Evolutionary conservation across 176 grass and related monocot genomes (phyloP).

Genomic region (Guadua angustifolia): DNA sequence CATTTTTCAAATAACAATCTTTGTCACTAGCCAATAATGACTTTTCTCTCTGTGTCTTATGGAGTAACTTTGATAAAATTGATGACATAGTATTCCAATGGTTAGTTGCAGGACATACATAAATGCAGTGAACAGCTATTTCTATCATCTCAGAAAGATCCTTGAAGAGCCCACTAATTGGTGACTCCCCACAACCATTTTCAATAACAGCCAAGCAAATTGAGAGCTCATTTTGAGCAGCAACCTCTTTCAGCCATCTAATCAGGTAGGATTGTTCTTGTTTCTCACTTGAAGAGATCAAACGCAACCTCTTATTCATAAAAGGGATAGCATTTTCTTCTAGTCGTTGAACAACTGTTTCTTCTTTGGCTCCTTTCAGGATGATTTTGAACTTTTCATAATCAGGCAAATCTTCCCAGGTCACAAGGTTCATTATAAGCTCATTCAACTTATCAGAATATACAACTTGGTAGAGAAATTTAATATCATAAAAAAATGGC

Average conservation of each 20-base stretch:
- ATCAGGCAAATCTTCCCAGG: conserved; percentile 73
- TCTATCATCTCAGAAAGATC: conserved; percentile 78
- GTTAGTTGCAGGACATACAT: conserved; percentile 76
- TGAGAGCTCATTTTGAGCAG: conserved; percentile 65
- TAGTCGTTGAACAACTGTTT: conserved; percentile 66
- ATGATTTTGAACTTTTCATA: conserved; percentile 97
- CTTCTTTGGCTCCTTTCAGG: conserved; percentile 79
- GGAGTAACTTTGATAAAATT: conserved; percentile 81
- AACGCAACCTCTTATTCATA: conserved; percentile 61
- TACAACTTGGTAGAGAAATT: conserved; percentile 72
- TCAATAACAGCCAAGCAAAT: conserved; percentile 78
- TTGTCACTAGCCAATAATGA: conserved; percentile 49
- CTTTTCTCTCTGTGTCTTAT: conserved; percentile 64
- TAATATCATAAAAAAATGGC: conserved; percentile 77
- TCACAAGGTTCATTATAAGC: conserved; percentile 70
- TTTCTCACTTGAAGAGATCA: conserved; percentile 38
- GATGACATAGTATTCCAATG: conserved; percentile 92
- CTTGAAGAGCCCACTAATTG: conserved; percentile 75
- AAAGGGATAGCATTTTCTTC: conserved; percentile 82
- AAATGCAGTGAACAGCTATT: conserved; percentile 78
- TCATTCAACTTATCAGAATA: conserved; percentile 73
- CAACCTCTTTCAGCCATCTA: conserved; percentile 89
- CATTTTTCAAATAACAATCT: conserved; percentile 54
- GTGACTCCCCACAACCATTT: conserved; percentile 81
- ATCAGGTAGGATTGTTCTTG: conserved; percentile 67